phyloP scores from a whole-genome alignment of 768 basidiomycete genomes.

The Hygrophorus russula region DNA sequence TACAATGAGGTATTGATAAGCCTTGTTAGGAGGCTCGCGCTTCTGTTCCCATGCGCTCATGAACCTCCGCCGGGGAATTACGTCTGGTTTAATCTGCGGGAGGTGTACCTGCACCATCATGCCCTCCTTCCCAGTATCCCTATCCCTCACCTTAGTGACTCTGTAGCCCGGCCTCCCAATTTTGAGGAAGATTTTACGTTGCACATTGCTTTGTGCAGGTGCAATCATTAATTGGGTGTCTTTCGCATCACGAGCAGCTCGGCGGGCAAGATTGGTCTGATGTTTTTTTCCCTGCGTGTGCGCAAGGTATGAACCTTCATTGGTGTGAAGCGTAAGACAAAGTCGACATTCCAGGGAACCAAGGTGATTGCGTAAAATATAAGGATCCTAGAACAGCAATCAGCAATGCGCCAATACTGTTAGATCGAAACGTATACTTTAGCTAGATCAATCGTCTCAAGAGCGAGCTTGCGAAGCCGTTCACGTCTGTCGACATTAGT shows the following conservation, averaged over 20 bases:
- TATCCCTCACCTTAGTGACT: constrained; percentile 93
- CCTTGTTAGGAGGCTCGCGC: constrained; percentile 87
- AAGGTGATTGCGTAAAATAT: constrained; percentile 96
- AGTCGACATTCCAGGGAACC: constrained; percentile 98
- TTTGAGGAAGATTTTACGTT: constrained; percentile 92
- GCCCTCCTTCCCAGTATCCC: constrained; percentile 84
- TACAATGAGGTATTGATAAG: constrained; percentile 95
- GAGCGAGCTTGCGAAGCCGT: constrained; percentile 85
- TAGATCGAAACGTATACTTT: constrained; percentile 44
- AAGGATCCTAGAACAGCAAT: constrained; percentile 64
- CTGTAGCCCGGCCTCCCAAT: constrained; percentile 93
- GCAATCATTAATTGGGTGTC: constrained; percentile 87
- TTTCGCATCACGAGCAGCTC: constrained; percentile 95
- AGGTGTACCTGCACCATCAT: constrained; percentile 97
- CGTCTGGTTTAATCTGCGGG: constrained; percentile 84
- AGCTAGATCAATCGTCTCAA: constrained; percentile 96
- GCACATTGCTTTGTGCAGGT: constrained; percentile 66
- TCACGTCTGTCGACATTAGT: constrained; percentile 93
- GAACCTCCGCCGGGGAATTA: constrained; percentile 78
- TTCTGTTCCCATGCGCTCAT: constrained; percentile 99
- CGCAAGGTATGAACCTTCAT: constrained; percentile 97
- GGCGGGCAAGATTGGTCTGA: constrained; percentile 94
- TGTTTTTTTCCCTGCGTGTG: constrained; percentile 99
- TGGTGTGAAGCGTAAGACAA: constrained; percentile 96
- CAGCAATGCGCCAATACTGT: constrained; percentile 5